Conservation (phyloP, 306 rosid species). For the Begonia masoniana region DNA sequence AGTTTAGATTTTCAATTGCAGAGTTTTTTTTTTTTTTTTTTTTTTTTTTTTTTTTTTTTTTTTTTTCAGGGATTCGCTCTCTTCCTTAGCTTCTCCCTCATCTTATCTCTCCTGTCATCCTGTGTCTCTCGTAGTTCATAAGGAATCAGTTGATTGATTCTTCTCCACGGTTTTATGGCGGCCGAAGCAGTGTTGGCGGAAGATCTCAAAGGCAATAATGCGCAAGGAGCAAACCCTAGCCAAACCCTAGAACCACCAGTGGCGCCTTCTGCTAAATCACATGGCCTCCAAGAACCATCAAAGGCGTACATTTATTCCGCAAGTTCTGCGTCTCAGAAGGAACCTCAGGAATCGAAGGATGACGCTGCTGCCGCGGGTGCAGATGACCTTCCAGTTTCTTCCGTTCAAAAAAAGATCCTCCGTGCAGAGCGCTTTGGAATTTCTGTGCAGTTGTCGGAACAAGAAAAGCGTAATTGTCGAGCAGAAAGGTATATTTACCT, state of each 20-base stretch:
- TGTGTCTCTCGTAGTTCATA: slow-evolving; percentile 4
- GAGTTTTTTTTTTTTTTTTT: too few relatives aligned
- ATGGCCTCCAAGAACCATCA: slow-evolving; percentile 20
- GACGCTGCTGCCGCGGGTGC: slow-evolving; percentile 4
- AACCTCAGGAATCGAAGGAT: slow-evolving; percentile 20
- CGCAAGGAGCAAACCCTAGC: slow-evolving; percentile 35
- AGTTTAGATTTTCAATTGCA: slow-evolving; percentile 1
- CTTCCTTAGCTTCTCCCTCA: slow-evolving; percentile 2
- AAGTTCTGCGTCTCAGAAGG: slow-evolving; percentile 9
- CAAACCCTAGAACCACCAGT: slow-evolving; percentile 33
- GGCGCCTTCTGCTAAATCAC: slow-evolving; percentile 17
- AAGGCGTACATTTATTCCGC: slow-evolving; percentile 2
- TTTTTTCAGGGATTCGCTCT: background rate
- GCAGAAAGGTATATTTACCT: slow-evolving; percentile 50
- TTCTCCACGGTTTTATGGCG: slow-evolving; percentile 27
- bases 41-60: too few relatives aligned
- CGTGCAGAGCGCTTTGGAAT: slow-evolving; percentile 94
- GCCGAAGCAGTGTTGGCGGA: slow-evolving; percentile 15
- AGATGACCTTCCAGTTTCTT: slow-evolving; percentile 29
- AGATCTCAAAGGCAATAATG: slow-evolving; percentile 18
- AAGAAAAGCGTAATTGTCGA: slow-evolving; percentile 83
- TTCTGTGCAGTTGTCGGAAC: slow-evolving; percentile 56
- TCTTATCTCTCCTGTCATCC: too few relatives aligned
- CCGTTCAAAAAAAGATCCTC: slow-evolving; percentile 62
- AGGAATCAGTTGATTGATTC: slow-evolving; percentile 16